These are phyloP conservation scores for Saussurea involucrata DNA, from an alignment of 129 eudicot genomes.

Conservation along the genomic window DNA sequence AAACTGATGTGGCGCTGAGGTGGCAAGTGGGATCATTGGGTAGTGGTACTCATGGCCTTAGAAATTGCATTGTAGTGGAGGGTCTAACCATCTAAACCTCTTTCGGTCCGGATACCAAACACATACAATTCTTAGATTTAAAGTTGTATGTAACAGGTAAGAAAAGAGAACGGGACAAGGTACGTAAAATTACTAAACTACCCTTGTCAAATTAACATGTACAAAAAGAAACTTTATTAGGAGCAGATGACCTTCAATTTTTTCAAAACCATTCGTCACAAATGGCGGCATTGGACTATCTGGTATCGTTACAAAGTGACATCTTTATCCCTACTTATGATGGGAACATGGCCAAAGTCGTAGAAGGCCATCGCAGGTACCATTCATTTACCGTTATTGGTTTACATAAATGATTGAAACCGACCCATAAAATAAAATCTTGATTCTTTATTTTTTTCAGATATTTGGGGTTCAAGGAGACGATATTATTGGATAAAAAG, in stretches of 20 bases:
- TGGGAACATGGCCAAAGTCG: conserved; percentile 98
- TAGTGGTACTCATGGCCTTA: too few relatives aligned
- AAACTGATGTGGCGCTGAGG: too few relatives aligned
- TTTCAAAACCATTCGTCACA: conserved; percentile 92
- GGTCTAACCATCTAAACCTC: too few relatives aligned
- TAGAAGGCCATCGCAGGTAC: conserved; percentile 97
- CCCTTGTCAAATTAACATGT: too few relatives aligned
- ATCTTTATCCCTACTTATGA: conserved; percentile 89
- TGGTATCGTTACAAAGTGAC: conserved; percentile 91
- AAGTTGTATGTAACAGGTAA: conserved; percentile 4
- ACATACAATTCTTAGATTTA: background rate
- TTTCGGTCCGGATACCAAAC: too few relatives aligned
- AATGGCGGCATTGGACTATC: conserved; percentile 95
- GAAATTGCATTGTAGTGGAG: too few relatives aligned
- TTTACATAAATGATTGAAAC: background rate
- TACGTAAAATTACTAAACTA: too few relatives aligned
- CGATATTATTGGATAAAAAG: conserved; percentile 66
- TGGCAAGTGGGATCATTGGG: too few relatives aligned
- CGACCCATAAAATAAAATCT: conserved; percentile 1
- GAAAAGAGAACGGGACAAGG: too few relatives aligned
- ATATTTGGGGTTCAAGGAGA: conserved; percentile 80
- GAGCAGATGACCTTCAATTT: conserved; percentile 60
- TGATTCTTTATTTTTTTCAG: conserved; percentile 35
- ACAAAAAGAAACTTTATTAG: conserved; percentile 80
- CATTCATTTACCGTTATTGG: background rate